Base-by-base conservation (phyloP, 306 rosid genomes). In the Begonia loranthoides region DNA sequence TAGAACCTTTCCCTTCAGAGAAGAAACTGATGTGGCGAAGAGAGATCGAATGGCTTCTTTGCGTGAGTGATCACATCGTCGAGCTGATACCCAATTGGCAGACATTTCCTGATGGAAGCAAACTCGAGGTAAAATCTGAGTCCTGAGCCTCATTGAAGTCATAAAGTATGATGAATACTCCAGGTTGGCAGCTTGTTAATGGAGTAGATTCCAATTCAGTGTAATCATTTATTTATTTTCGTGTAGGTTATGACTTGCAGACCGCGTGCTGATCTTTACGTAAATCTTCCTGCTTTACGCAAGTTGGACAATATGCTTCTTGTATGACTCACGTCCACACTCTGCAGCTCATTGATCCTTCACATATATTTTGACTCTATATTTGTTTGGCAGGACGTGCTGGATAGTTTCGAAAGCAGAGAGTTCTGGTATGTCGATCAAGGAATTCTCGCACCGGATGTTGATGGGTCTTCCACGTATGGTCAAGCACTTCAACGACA, bases 261-360 rank as follows among this genome's bases (percentile, higher is more conserved):
- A 67, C 96, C 88, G 0, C 93, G 99, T 46, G 77, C 79, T 2
- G 94, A 92, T 79, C 86, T 92, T 10, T 92, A 92, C 13, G 93
- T 86, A 21, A 92, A 86, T 64, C 96, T 92, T 43, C 96, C 94
- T 4, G 99, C 96, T 28, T 73, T 86, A 21, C 87, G 93, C 2
- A 92, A 92, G 80, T 54, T 92, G 75, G 99, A 92, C 54, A 83
- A 86, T 79, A 80, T 92, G 99, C 94, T 86, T 70, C 94, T 86
- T 45, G 99, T 92, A 83, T 74, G 96, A 55, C 49, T 64, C 56
- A 58, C 56, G 49, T n/a, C 19, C 58, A 56, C 44, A 52, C 59
- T 13, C 55, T 59, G 33, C 59, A 45, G 19, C 49, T 43, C 5
- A 36, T 48, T 46, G 28, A 22, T 21, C 61, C 69, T 54, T 48